phyloP scores from a whole-genome alignment of 2,329 filamentous ascomycete genomes.

The Penicillium sp. region DNA sequence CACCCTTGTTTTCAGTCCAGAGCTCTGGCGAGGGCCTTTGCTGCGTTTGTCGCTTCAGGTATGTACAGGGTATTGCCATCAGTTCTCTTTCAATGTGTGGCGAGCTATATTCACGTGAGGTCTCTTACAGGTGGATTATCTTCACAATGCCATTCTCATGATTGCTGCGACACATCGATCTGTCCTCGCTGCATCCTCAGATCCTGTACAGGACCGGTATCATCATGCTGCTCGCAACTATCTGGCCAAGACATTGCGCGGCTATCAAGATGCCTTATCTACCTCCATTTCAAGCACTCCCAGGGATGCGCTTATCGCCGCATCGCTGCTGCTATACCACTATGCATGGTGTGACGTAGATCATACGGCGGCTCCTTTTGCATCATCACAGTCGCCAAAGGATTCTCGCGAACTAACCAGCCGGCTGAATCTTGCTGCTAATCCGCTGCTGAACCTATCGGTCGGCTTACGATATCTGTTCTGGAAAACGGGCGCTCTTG shows the following conservation, averaged over 20 bases:
- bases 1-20: neutral
- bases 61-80: neutral
- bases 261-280: neutral
- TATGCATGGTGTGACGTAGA: neutral
- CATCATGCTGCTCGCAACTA: neutral
- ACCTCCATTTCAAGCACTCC: neutral
- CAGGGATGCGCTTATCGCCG: neutral
- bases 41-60: neutral
- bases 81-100: neutral
- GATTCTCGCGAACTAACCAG: neutral
- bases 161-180: neutral
- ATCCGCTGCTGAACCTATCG: neutral
- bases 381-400: neutral
- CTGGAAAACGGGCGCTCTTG: neutral
- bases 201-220: neutral
- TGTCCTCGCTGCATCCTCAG: neutral
- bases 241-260: neutral
- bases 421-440: neutral
- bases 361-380: neutral
- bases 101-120: neutral
- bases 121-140: neutral
- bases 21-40: neutral
- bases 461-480: neutral
- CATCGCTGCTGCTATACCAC: neutral
- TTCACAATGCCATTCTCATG: neutral